These are phyloP conservation scores for Lenwebbia sp. DNA, from an alignment of 345 rosid genomes.

Conservation along the genomic window DNA sequence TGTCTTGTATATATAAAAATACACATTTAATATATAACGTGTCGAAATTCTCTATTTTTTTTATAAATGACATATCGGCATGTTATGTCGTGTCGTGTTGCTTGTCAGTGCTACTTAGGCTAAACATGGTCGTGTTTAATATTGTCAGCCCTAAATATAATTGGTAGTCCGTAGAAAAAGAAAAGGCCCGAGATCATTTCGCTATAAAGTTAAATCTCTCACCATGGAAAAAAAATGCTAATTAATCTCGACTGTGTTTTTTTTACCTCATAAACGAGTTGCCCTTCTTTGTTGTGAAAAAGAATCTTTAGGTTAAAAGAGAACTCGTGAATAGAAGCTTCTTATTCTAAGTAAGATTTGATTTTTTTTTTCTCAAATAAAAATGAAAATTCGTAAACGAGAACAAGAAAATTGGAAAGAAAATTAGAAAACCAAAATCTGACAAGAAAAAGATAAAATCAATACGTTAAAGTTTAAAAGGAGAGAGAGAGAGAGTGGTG, in stretches of 20 bases:
- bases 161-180: not conserved
- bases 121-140: not conserved
- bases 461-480: not conserved
- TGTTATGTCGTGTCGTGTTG: too few relatives aligned
- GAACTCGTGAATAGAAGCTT: not conserved
- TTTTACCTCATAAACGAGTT: not conserved
- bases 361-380: not conserved
- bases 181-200: not conserved
- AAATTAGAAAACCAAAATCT: not conserved
- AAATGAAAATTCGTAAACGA: not conserved
- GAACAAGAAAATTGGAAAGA: not conserved
- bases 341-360: not conserved
- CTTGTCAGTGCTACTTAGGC: too few relatives aligned
- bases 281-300: not conserved
- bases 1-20: too few relatives aligned
- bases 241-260: not conserved
- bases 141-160: not conserved
- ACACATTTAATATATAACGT: too few relatives aligned
- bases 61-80: too few relatives aligned
- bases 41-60: too few relatives aligned
- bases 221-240: not conserved
- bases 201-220: not conserved
- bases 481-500: too few relatives aligned
- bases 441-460: not conserved
- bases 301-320: not conserved